Conservation (phyloP, 139 green algal species). For the Microglena sp. region DNA sequence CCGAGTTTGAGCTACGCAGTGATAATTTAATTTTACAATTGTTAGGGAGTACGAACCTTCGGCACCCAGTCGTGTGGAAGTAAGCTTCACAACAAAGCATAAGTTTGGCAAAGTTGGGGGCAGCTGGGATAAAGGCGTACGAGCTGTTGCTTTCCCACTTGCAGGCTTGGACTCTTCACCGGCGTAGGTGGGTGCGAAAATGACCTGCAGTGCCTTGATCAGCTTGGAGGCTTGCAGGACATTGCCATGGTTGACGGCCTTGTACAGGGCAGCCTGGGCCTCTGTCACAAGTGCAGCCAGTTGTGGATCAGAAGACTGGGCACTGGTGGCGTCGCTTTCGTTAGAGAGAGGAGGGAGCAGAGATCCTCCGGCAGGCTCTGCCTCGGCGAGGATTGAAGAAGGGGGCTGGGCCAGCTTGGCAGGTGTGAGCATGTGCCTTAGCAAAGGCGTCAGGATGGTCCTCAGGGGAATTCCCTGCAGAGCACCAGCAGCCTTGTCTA, state of each 20-base stretch:
- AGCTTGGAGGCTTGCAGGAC: neutral
- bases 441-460: neutral
- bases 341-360: too few relatives aligned
- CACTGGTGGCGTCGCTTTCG: neutral
- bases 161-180: too few relatives aligned
- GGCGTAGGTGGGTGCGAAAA: neutral
- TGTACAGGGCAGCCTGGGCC: constrained; percentile 1
- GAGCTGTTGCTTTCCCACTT: neutral
- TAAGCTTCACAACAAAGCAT: neutral
- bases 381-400: too few relatives aligned
- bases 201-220: constrained; percentile 7
- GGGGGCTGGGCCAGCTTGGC: too few relatives aligned
- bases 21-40: too few relatives aligned
- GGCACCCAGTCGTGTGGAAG: neutral
- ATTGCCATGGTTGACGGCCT: neutral
- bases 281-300: neutral
- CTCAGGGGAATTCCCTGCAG: neutral
- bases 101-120: neutral
- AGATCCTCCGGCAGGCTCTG: neutral
- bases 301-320: neutral
- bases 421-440: neutral
- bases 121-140: neutral
- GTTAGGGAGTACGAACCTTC: too few relatives aligned
- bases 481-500: constrained; percentile 4
- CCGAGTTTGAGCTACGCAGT: too few relatives aligned